These are phyloP conservation scores for Rhizomucor miehei DNA, from an alignment of 371 early-diverging fungal genomes.

Conservation along the genomic window DNA sequence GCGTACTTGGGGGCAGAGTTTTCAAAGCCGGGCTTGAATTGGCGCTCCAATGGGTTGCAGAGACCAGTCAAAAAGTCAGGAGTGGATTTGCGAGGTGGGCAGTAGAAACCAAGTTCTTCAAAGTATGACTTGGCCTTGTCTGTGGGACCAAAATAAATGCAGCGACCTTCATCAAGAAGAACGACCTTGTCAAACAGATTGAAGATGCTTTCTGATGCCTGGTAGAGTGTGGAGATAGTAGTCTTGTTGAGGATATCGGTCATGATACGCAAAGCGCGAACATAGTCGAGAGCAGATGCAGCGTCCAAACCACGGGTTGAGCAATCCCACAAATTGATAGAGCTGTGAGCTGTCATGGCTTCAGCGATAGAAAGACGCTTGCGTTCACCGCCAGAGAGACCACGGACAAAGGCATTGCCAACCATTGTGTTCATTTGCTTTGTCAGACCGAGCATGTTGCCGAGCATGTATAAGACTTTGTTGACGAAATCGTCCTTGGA, in stretches of 20 bases:
- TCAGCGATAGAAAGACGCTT: conserved; percentile 87
- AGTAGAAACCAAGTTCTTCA: conserved; percentile 60
- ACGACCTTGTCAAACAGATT: conserved; percentile 74
- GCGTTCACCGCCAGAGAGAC: conserved; percentile 84
- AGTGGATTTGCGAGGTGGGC: conserved; percentile 70
- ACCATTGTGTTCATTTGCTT: conserved; percentile 78
- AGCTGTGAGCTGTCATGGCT: conserved; percentile 76
- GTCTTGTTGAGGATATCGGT: conserved; percentile 63
- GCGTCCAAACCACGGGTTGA: conserved; percentile 90
- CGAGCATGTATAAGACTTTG: conserved; percentile 49
- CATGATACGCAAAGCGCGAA: conserved; percentile 65
- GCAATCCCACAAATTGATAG: conserved; percentile 82
- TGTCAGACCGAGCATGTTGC: conserved; percentile 70
- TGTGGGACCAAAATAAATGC: conserved; percentile 76
- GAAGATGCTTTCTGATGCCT: conserved; percentile 74
- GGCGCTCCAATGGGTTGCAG: conserved; percentile 61
- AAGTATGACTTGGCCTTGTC: conserved; percentile 64
- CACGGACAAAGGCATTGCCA: conserved; percentile 80
- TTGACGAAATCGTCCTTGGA: conserved; percentile 39
- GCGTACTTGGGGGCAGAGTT: conserved; percentile 40
- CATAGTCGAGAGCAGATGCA: conserved; percentile 81
- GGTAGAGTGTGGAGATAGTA: conserved; percentile 65
- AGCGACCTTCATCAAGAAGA: conserved; percentile 67
- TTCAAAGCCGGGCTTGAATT: conserved; percentile 52
- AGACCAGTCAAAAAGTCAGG: conserved; percentile 78